Conservation (phyloP, 331 rosid genomes). For the Cydonia oblonga region DNA sequence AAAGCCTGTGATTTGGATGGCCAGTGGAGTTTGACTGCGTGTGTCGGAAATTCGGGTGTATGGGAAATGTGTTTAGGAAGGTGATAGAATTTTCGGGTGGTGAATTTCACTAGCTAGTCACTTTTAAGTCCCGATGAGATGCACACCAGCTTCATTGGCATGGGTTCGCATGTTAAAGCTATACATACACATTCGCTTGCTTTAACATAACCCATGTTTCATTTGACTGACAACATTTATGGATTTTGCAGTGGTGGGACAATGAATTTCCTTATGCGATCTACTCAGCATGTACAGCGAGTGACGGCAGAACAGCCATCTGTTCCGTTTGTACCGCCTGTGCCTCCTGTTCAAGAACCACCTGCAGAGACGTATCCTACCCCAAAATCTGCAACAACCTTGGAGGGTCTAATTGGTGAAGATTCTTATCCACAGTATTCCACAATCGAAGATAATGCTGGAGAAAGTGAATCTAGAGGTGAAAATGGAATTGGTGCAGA, state of each 20-base stretch:
- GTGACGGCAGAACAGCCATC: constrained; percentile 38
- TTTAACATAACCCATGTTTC: not conserved
- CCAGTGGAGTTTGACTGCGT: not conserved
- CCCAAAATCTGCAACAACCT: constrained; percentile 37
- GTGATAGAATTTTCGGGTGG: not conserved
- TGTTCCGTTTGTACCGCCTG: constrained; percentile 5
- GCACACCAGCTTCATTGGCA: not conserved
- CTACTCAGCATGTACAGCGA: constrained; percentile 29
- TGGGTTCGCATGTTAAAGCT: not conserved
- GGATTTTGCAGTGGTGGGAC: constrained; percentile 27
- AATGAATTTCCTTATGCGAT: constrained; percentile 76
- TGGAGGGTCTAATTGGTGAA: constrained; percentile 39
- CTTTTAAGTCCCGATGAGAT: not conserved
- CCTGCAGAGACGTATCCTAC: constrained; percentile 25
- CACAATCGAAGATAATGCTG: constrained; percentile 27
- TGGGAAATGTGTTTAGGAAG: not conserved
- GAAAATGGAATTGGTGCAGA: constrained; percentile 38
- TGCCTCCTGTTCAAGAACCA: constrained; percentile 1
- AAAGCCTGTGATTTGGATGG: not conserved
- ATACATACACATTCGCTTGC: not conserved
- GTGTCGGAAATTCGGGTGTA: not conserved
- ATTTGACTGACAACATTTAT: not conserved
- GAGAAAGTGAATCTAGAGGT: constrained; percentile 28
- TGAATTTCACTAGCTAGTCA: not conserved
- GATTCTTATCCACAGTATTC: constrained; percentile 38